Percentiles rank a stretch among this genome's conserved stretches.
phyloP scores from a whole-genome alignment of 2,329 filamentous ascomycete genomes.

The Talaromyces sp. region DNA sequence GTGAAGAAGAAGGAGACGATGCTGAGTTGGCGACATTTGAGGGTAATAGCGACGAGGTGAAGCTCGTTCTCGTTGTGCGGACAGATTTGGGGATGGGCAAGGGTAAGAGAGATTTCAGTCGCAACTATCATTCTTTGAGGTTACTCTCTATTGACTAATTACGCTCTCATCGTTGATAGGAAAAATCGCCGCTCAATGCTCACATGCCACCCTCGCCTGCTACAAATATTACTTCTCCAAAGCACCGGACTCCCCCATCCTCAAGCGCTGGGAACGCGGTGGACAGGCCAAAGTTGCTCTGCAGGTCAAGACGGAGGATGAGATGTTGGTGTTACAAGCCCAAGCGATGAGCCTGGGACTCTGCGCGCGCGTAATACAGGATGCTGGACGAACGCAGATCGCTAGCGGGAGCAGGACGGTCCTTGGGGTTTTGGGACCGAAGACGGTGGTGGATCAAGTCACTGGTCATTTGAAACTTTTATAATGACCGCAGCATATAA shows the following conservation, averaged over 20 bases:
- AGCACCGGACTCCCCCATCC: conserved; percentile 55
- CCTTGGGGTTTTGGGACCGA: conserved; percentile 76
- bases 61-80: conserved; percentile 85
- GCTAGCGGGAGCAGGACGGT: conserved; percentile 89
- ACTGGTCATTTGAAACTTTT: conserved; percentile 81
- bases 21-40: conserved; percentile 47
- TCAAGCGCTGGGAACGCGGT: conserved; percentile 77
- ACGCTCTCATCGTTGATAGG: conserved; percentile 51
- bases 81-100: conserved; percentile 98
- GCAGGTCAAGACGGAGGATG: conserved; percentile 81
- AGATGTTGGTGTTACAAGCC: conserved; percentile 69
- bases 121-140: too few species aligned
- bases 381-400: conserved; percentile 97
- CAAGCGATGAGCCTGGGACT: conserved; percentile 79
- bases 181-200: conserved; percentile 94
- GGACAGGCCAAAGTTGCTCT: conserved; percentile 94
- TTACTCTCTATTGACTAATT: not conserved
- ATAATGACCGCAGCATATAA: conserved; percentile 41
- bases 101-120: conserved; percentile 51
- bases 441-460: conserved; percentile 79
- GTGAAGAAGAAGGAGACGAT: conserved; percentile 62
- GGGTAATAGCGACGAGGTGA: conserved; percentile 74
- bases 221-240: conserved; percentile 73
- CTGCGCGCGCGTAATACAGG: conserved; percentile 83
- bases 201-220: conserved; percentile 94